Evolutionary conservation across 2,329 filamentous ascomycete genomes (phyloP).

Genomic region (Diaporthe nobilis): DNA sequence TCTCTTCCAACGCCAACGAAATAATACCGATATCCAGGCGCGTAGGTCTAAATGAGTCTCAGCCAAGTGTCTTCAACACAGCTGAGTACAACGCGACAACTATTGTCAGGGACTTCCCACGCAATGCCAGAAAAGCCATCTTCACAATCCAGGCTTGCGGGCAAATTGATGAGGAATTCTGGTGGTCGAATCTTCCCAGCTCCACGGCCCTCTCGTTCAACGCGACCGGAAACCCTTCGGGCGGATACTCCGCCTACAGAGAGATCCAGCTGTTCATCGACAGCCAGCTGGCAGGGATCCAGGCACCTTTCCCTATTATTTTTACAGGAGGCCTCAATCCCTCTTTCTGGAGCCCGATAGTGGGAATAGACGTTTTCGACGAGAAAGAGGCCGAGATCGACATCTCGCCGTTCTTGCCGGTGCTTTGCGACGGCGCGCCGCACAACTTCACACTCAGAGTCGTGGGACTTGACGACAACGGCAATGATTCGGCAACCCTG

Average conservation of each 20-base stretch:
- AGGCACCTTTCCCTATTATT: conserved; percentile 88
- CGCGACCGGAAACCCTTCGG: conserved; percentile 67
- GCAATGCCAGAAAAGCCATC: conserved; percentile 77
- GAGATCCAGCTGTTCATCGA: conserved; percentile 85
- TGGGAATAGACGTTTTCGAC: conserved; percentile 84
- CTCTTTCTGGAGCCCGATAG: conserved; percentile 82
- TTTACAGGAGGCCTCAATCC: conserved; percentile 87
- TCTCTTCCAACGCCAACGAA: conserved; percentile 66
- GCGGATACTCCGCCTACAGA: conserved; percentile 80
- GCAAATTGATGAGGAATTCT: conserved; percentile 84
- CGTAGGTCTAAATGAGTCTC: conserved; percentile 56
- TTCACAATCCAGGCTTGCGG: conserved; percentile 83
- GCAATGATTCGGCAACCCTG: conserved; percentile 60
- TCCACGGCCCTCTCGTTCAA: conserved; percentile 73
- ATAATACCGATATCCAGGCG: conserved; percentile 76
- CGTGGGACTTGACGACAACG: conserved; percentile 73
- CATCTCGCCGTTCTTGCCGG: conserved; percentile 80
- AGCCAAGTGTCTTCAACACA: conserved; percentile 76
- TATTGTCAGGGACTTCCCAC: conserved; percentile 69
- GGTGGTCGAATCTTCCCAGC: conserved; percentile 83
- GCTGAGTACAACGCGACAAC: conserved; percentile 74
- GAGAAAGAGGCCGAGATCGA: conserved; percentile 86
- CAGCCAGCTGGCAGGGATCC: conserved; percentile 78
- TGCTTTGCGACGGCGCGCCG: conserved; percentile 74
- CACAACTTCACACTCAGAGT: conserved; percentile 80